Evolutionary conservation across 176 grass and related monocot genomes (phyloP), one percentile per base, ranked within the genome.

Genomic region (Zoysia pacifica): DNA sequence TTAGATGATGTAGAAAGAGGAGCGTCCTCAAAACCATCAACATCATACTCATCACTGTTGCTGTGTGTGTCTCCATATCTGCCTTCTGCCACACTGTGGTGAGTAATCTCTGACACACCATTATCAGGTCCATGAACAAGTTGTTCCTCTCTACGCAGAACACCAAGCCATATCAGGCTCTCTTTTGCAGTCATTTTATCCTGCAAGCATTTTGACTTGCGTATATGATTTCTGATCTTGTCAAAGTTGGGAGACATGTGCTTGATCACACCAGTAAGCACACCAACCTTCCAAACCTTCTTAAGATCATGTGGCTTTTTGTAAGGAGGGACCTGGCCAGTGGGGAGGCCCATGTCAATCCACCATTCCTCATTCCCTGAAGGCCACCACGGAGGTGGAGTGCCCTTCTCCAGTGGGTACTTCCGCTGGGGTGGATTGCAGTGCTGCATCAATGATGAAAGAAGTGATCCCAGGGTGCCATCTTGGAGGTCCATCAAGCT

Each of bases 101-200:
- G 76, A 79, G 86, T 86, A 46, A 87, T 81, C 62, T 87, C 90
- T 13, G 49, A 93, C 40, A 93, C 70, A 46, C 92, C 90, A 75
- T 87, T 89, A 49, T 98, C 92, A 65, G 39, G 91, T 70, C 81
- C 60, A 37, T 40, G 81, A 79, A 91, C 69, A 66, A 86, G 71
- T 54, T 82, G 91, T 89, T 99, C 96, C 77, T 99, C 92, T 81
- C 73, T 91, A 61, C 89, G 89, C 65, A 99, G 75, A 60, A 93
- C 90, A 62, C 83, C 86, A 56, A 95, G 85, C 96, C 96, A 99
- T 78, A 99, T 95, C 67, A 92, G 80, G 73, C 86, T 99, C 69
- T 99, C 96, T 82, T 95, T 95, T 36, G 96, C 93, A 58, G 91
- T 95, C 92, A 99, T 99, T 77, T 99, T 99, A 87, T 95, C 92